Percentiles rank a stretch among this genome's conserved stretches.
Evolutionary conservation across 352 stramenopile genomes (phyloP).

Genomic region (Globisporangium cylindrosporum): DNA sequence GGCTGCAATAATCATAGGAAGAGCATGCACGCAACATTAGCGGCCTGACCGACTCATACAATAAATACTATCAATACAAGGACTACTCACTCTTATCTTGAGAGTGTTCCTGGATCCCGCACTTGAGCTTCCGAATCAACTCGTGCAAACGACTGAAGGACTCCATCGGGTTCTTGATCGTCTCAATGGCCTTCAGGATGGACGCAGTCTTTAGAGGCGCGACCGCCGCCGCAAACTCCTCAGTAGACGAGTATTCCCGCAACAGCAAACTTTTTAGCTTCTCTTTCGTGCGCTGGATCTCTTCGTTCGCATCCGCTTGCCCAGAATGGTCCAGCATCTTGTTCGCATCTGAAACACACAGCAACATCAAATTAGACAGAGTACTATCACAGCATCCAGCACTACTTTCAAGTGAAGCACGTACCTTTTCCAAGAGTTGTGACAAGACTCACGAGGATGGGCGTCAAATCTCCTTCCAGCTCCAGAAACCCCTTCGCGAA

Average conservation of each 20-base stretch:
- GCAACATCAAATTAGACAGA: not conserved
- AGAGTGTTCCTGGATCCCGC: slow-evolving; percentile 71
- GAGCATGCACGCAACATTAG: not conserved
- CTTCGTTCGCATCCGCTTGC: slow-evolving; percentile 96
- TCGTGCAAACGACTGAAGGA: slow-evolving; percentile 67
- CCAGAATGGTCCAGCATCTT: slow-evolving; percentile 99
- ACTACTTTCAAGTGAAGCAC: not conserved
- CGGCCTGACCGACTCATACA: not conserved
- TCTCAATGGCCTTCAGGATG: slow-evolving; percentile 70
- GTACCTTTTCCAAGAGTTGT: slow-evolving; percentile 81
- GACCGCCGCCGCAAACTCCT: slow-evolving; percentile 65
- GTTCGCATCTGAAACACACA: slow-evolving; percentile 59
- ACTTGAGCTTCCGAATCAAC: slow-evolving; percentile 69
- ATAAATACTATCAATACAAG: not conserved
- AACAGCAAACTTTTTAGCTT: slow-evolving; percentile 92
- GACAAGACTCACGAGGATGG: slow-evolving; percentile 98
- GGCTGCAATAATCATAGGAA: slow-evolving; percentile 49
- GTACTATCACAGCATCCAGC: not conserved
- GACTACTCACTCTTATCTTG: slow-evolving; percentile 59
- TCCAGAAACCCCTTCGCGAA: slow-evolving; percentile 99
- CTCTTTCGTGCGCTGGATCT: slow-evolving; percentile 77
- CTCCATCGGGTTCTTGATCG: slow-evolving; percentile 83
- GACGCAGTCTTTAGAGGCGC: slow-evolving; percentile 75
- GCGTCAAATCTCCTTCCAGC: slow-evolving; percentile 98
- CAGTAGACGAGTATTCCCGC: slow-evolving; percentile 61